Percentiles rank a stretch among this genome's conserved stretches.
Evolutionary conservation across 352 stramenopile genomes (phyloP).

Genomic region (Phytophthora boehmeriae): DNA sequence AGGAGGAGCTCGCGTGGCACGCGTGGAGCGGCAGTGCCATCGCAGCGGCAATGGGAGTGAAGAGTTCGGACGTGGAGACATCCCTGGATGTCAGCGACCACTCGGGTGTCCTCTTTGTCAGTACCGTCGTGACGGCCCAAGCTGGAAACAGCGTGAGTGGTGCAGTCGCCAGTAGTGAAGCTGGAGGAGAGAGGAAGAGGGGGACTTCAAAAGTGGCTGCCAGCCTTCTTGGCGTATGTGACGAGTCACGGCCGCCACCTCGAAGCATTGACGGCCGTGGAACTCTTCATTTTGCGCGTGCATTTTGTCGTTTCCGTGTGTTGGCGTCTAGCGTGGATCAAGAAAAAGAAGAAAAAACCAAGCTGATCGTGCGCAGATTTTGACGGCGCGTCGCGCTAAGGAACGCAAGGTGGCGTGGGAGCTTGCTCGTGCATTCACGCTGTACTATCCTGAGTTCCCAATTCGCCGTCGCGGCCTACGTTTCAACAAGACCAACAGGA

Average conservation of each 20-base stretch:
- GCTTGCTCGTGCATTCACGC: slow-evolving; percentile 41
- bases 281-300: slow-evolving; percentile 48
- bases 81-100: slow-evolving; percentile 12
- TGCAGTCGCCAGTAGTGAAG: slow-evolving; percentile 9
- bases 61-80: slow-evolving; percentile 20
- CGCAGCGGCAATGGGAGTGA: slow-evolving; percentile 33
- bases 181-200: slow-evolving; percentile 25
- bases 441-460: slow-evolving; percentile 36
- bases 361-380: slow-evolving; percentile 24
- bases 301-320: slow-evolving; percentile 46
- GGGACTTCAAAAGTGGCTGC: slow-evolving; percentile 40
- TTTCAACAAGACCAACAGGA: slow-evolving; percentile 33
- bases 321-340: slow-evolving; percentile 29
- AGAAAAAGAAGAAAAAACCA: slow-evolving; percentile 33
- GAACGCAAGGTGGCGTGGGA: slow-evolving; percentile 47
- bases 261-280: slow-evolving; percentile 37
- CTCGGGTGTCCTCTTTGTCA: slow-evolving; percentile 39
- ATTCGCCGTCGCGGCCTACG: slow-evolving; percentile 28
- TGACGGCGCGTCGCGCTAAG: slow-evolving; percentile 31
- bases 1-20: slow-evolving; percentile 33
- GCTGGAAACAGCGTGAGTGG: not conserved
- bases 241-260: slow-evolving; percentile 32
- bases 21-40: slow-evolving; percentile 35
- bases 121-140: slow-evolving; percentile 29
- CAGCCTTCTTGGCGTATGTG: slow-evolving; percentile 43